Base-by-base conservation (phyloP, 2,329 filamentous ascomycete species). In the Hypocreales sp. region DNA sequence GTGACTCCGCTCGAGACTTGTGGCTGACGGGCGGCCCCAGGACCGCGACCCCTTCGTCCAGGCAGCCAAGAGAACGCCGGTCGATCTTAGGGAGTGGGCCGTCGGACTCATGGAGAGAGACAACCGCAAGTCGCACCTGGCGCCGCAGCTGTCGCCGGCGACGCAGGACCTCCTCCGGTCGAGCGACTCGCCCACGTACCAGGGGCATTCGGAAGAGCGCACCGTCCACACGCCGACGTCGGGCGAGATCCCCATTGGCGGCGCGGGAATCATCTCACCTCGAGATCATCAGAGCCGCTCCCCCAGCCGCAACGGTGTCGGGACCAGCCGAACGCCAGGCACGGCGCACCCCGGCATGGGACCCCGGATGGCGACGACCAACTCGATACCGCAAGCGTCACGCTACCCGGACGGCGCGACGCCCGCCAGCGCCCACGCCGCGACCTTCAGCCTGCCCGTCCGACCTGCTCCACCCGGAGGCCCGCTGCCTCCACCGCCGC, bases 21-120 rank as follows among this genome's bases (percentile, higher is more conserved):
- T 15, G 9, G 27, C 24, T 35, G 27, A 46, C 32, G n/a, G 22
- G 7, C 21, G 7, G 17, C 10, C 3, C 7, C 14, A 92, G 83
- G 86, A 94, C 39, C 77, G 79, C 35, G 90, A 98, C 47, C 74
- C 84, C 4, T 98, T 98, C 53, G 72, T 98, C 13, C 84, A 93
- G 55, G 90, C 90, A 28, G 90, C 90, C 26, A 95, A 95, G 61
- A 73, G 87, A 40, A 98, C 90, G 1, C 90, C 90, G 1, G 90
- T 98, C 27, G 79, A 98, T 49, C 66, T 98, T 19, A 73, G 80
- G 51, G 81, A 84, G 36, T 98, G 90, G 90, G 87, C 90, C 14
- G 73, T 92, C 26, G 76, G 81, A 43, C 71, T 95, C 63, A 87
- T 95, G 72, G 86, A 94, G 49, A 74, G 78, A 41, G 81, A 94